phyloP scores from a whole-genome alignment of 108 stramenopile genomes.

The Thalassiosira profunda region DNA sequence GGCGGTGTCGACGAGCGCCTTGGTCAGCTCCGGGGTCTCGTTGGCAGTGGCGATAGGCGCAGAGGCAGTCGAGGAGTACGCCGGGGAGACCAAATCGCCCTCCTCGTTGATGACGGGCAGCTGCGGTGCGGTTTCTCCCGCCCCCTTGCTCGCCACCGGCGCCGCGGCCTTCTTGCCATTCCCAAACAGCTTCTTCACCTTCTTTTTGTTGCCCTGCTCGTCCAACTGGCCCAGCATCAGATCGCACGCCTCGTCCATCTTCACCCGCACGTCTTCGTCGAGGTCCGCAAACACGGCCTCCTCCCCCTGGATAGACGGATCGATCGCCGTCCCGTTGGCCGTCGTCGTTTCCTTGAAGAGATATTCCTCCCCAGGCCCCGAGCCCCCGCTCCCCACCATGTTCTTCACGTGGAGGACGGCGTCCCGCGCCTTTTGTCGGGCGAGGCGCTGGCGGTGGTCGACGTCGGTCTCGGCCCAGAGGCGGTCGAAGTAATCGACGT shows the following conservation, averaged over 20 bases:
- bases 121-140: not conserved
- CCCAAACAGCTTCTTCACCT: not conserved
- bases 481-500: constrained; percentile 45
- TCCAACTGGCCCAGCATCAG: constrained; percentile 32
- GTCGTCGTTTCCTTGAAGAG: not conserved
- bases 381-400: constrained; percentile 14
- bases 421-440: constrained; percentile 29
- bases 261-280: constrained; percentile 11
- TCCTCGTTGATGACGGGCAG: constrained; percentile 3
- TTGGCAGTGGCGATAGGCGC: constrained; percentile 2
- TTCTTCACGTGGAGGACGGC: constrained; percentile 32
- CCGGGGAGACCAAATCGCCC: constrained; percentile 4
- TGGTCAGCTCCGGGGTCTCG: constrained; percentile 4
- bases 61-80: not conserved
- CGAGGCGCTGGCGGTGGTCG: constrained; percentile 16
- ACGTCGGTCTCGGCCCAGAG: constrained; percentile 47
- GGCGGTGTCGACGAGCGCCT: not conserved
- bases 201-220: not conserved
- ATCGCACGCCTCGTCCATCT: constrained; percentile 38
- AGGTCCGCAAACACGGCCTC: constrained; percentile 18
- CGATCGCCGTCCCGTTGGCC: not conserved
- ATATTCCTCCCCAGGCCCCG: constrained; percentile 22
- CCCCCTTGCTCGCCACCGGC: not conserved
- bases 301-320: not conserved
- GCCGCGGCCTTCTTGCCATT: too few relatives aligned